Conservation (phyloP, 2,329 filamentous ascomycete species). For the Ploettnerulaceae sp. region DNA sequence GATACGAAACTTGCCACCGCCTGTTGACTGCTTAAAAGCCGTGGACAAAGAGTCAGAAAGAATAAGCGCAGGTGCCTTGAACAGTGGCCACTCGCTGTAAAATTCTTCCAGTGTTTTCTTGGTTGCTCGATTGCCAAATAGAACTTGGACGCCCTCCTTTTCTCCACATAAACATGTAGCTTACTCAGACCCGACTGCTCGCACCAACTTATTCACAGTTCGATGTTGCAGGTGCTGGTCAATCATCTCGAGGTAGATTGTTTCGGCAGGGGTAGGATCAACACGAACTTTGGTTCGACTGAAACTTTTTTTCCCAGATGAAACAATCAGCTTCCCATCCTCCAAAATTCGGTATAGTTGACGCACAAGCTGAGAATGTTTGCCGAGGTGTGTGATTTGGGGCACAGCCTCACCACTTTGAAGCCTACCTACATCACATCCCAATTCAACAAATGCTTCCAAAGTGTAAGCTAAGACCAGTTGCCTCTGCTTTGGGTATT, state of each 20-base stretch:
- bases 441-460: slow-evolving; percentile 33
- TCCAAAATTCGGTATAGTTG: slow-evolving; percentile 31
- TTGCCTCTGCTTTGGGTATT: slow-evolving; percentile 30
- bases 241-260: slow-evolving; percentile 30
- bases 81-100: slow-evolving; percentile 27
- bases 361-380: slow-evolving; percentile 29
- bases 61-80: slow-evolving; percentile 4
- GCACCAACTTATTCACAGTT: slow-evolving; percentile 21
- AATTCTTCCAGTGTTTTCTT: slow-evolving; percentile 24
- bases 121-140: slow-evolving; percentile 25
- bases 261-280: slow-evolving; percentile 8
- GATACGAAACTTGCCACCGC: slow-evolving; percentile 31
- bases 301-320: slow-evolving; percentile 6
- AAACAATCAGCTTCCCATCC: slow-evolving; percentile 24
- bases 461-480: slow-evolving; percentile 35
- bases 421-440: slow-evolving; percentile 26
- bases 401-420: slow-evolving; percentile 23
- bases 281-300: slow-evolving; percentile 16
- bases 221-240: slow-evolving; percentile 33
- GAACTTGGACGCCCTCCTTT: slow-evolving; percentile 20
- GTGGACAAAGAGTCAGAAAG: slow-evolving; percentile 14
- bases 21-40: neutral
- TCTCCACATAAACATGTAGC: slow-evolving; percentile 24
- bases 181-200: slow-evolving; percentile 18
- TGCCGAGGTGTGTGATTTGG: slow-evolving; percentile 19